Base-by-base conservation (phyloP, 495 filamentous ascomycete genomes). In the Hypoxylon trugodes region DNA sequence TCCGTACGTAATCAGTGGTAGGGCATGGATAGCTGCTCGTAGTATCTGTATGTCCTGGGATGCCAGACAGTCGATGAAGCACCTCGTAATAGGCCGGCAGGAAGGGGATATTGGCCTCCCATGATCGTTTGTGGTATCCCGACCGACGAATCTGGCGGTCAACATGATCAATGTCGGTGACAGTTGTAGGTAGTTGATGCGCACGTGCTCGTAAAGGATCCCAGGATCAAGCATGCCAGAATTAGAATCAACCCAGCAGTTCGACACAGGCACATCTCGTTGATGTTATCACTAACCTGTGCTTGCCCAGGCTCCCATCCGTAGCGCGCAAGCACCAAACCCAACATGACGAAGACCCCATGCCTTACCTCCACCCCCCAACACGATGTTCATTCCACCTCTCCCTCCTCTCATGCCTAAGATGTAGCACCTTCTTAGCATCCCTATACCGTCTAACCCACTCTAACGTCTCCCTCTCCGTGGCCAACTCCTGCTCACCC, bases 301-400 rank as follows among this genome's bases (percentile, higher is more conserved):
- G 35, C 10, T 4, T 15, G 10, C 6, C 3, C 12, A 1, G 18
- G 13, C 35, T 15, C 0, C n/a, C 10, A 10, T 30, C 28, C 28
- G 28, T 30, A 30, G 5, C 10, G 10, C 5, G 5, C 4, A 30
- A 30, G 28, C 28, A 30, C n/a, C n/a, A n/a, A n/a, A n/a, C n/a
- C n/a, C n/a, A n/a, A n/a, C n/a, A n/a, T n/a, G n/a, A n/a, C 36
- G n/a, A n/a, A 30, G 10, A 38, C 36, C 36, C 9, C 18, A 7
- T 10, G 6, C 25, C 6, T 87, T 81, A 96, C 55, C 93, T 82
- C 93, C 93, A 97, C 0, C 93, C 93, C 0, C 93, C 93, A 52
- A 96, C 92, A 57, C 93, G 83, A 21, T 93, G 92, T 74, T 96
- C 93, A 79, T 97, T 93, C 94, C 94, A 97, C 69, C 94, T 80